phyloP scores from a whole-genome alignment of 225 moss, liverwort and hornwort genomes.

The Anthoceros angustus region DNA sequence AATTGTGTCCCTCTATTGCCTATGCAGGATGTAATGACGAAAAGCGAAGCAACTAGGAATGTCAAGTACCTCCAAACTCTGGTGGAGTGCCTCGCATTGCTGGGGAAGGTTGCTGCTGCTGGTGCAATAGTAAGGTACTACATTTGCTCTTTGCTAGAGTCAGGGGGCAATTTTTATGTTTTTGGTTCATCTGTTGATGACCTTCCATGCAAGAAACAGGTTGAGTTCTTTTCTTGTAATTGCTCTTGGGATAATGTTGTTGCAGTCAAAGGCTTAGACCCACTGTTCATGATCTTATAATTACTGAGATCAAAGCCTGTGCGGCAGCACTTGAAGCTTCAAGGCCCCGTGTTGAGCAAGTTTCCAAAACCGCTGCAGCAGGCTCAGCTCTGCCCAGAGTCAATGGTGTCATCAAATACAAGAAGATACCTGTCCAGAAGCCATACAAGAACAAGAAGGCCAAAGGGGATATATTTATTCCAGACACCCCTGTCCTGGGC shows the following conservation, averaged over 20 bases:
- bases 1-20: slow-evolving; percentile 7
- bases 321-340: slow-evolving; percentile 93
- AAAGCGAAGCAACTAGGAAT: slow-evolving; percentile 63
- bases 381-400: slow-evolving; percentile 11
- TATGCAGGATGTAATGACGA: slow-evolving; percentile 80
- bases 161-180: background rate
- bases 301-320: slow-evolving; percentile 82
- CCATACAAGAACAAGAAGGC: background rate
- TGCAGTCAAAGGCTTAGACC: slow-evolving; percentile 93
- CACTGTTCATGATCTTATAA: slow-evolving; percentile 88
- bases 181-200: background rate
- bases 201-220: background rate
- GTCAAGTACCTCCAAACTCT: slow-evolving; percentile 93
- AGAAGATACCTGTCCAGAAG: slow-evolving; percentile 6
- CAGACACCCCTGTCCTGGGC: slow-evolving; percentile 23
- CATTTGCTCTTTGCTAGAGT: background rate
- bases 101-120: slow-evolving; percentile 86
- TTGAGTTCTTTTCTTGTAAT: background rate
- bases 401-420: slow-evolving; percentile 46
- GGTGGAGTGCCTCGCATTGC: slow-evolving; percentile 88
- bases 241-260: background rate
- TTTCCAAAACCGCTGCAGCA: slow-evolving; percentile 50
- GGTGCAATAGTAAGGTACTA: slow-evolving; percentile 75
- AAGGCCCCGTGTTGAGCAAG: slow-evolving; percentile 93
- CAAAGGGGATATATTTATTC: slow-evolving; percentile 41